Evolutionary conservation across 805 yeast species (phyloP).

Genomic region (Komagataella mondaviorum): DNA sequence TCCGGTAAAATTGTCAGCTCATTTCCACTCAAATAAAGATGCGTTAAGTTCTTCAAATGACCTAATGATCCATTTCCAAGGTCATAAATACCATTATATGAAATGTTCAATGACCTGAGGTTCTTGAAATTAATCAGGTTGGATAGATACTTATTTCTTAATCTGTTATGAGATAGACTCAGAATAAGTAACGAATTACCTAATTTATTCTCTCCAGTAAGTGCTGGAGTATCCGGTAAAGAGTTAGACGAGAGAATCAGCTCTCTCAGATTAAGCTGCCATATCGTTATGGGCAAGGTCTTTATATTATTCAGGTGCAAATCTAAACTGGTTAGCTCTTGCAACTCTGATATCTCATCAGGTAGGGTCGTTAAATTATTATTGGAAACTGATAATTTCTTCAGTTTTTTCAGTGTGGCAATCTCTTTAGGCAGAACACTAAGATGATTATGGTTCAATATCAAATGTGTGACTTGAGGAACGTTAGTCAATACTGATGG

Average conservation of each 20-base stretch:
- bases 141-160: conserved; percentile 66
- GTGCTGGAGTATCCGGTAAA: conserved; percentile 45
- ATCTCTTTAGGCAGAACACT: conserved; percentile 64
- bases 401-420: conserved; percentile 41
- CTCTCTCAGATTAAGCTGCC: conserved; percentile 34
- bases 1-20: conserved; percentile 72
- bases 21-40: conserved; percentile 75
- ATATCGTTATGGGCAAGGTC: conserved; percentile 49
- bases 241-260: conserved; percentile 57
- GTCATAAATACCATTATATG: conserved; percentile 77
- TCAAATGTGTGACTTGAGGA: conserved; percentile 57
- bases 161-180: conserved; percentile 70
- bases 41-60: conserved; percentile 41
- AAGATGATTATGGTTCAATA: conserved; percentile 71
- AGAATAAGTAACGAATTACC: conserved; percentile 30
- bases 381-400: conserved; percentile 53
- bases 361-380: conserved; percentile 72
- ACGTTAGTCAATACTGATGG: conserved; percentile 46
- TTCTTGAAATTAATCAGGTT: conserved; percentile 44
- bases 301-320: conserved; percentile 77
- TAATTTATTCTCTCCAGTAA: conserved; percentile 17
- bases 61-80: conserved; percentile 63
- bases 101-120: conserved; percentile 53
- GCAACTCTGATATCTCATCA: conserved; percentile 42
- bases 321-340: conserved; percentile 53